phyloP scores from a whole-genome alignment of 345 rosid species.

The Barbarea vulgaris region DNA sequence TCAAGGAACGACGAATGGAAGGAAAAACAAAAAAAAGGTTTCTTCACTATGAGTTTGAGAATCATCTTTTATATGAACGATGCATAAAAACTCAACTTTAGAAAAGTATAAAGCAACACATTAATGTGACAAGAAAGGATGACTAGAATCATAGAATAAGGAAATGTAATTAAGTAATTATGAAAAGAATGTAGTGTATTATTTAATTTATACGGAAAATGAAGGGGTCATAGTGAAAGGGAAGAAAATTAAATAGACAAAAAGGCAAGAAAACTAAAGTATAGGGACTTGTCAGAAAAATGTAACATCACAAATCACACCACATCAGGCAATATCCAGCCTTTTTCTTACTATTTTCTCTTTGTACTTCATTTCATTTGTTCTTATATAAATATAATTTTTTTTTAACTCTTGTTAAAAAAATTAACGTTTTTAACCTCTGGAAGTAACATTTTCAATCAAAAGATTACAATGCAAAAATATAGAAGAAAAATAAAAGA shows the following conservation, averaged over 20 bases:
- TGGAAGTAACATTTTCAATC: neutral
- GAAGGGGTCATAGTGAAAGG: neutral
- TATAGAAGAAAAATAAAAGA: neutral
- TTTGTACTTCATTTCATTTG: neutral
- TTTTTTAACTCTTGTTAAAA: too few relatives aligned
- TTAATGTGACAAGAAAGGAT: constrained; percentile 4
- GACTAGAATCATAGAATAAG: constrained; percentile 19
- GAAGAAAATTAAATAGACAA: neutral
- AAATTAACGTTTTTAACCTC: neutral
- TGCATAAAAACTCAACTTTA: constrained; percentile 2
- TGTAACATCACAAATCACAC: constrained; percentile 41
- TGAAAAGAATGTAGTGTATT: neutral
- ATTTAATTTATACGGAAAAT: neutral
- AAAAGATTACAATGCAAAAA: neutral
- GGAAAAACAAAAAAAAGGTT: too few relatives aligned
- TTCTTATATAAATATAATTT: neutral
- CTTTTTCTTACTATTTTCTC: constrained; percentile 9
- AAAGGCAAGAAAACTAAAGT: neutral
- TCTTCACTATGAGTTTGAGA: constrained; percentile 9
- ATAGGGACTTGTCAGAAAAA: constrained; percentile 39
- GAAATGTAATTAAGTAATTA: neutral
- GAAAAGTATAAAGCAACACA: constrained; percentile 22
- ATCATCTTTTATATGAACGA: neutral
- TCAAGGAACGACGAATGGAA: too few relatives aligned
- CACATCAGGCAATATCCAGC: constrained; percentile 40